These are phyloP conservation scores for Hanseniaspora vineae DNA, from an alignment of 805 yeast genomes.

Conservation along the genomic window DNA sequence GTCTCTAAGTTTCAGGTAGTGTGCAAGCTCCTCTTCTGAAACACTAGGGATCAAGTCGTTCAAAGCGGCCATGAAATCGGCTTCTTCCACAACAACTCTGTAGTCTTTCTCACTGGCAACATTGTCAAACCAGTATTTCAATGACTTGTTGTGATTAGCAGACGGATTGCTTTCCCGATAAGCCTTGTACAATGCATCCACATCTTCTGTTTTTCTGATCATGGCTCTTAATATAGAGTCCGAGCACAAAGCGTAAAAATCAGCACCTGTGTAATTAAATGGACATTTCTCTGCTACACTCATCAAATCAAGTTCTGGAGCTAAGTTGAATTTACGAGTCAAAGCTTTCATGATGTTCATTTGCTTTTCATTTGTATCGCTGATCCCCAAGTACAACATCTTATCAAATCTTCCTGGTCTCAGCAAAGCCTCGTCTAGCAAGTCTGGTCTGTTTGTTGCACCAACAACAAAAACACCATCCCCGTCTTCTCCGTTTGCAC, in stretches of 20 bases:
- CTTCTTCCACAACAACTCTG: conserved; percentile 48
- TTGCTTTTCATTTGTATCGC: conserved; percentile 86
- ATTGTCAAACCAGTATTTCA: conserved; percentile 86
- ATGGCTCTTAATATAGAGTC: conserved; percentile 95
- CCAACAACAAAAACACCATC: conserved; percentile 95
- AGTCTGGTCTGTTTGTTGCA: conserved; percentile 96
- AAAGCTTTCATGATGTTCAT: conserved; percentile 74
- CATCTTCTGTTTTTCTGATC: conserved; percentile 73
- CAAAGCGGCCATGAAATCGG: conserved; percentile 70
- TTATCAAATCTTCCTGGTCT: conserved; percentile 95
- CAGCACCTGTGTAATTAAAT: conserved; percentile 94
- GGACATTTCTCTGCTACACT: conserved; percentile 61
- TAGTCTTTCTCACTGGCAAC: conserved; percentile 56
- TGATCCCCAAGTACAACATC: conserved; percentile 83
- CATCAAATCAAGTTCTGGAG: conserved; percentile 43
- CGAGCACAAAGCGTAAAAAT: conserved; percentile 89
- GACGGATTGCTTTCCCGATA: conserved; percentile 31
- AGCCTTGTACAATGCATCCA: conserved; percentile 47
- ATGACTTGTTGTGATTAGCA: conserved; percentile 27
- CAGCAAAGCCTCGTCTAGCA: conserved; percentile 83
- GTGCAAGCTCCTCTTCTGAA: conserved; percentile 73
- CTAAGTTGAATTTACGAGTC: conserved; percentile 66
- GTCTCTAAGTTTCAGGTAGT: conserved; percentile 65
- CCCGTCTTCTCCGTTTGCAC: conserved; percentile 65
- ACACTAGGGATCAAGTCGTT: conserved; percentile 70